Evolutionary conservation across 208 protist species (phyloP).

Genomic region (Entamoeba dispar): DNA sequence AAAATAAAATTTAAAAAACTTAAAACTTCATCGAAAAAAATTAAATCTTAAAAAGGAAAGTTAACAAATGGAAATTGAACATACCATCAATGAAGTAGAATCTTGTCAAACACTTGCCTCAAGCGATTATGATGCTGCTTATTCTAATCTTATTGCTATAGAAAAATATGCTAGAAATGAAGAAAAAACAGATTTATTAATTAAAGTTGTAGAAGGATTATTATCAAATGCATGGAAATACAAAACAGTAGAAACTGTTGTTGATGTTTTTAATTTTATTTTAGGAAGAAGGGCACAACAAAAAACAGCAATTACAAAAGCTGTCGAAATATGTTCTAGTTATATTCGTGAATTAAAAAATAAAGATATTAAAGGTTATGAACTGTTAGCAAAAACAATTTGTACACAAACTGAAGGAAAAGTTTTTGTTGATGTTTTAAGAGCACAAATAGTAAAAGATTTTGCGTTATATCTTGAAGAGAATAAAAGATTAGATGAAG

Average conservation of each 20-base stretch:
- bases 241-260: neutral
- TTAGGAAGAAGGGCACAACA: neutral
- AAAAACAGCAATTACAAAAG: neutral
- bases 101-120: neutral
- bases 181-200: neutral
- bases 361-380: neutral
- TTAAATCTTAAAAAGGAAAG: neutral
- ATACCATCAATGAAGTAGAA: neutral
- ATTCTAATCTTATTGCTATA: neutral
- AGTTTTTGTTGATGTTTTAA: neutral
- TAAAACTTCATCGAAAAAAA: neutral
- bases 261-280: neutral
- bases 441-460: neutral
- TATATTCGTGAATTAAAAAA: neutral
- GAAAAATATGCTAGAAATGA: neutral
- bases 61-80: neutral
- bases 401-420: neutral
- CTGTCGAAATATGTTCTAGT: neutral
- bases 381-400: neutral
- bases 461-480: neutral
- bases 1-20: neutral
- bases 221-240: neutral
- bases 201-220: neutral
- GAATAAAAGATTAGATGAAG: neutral
- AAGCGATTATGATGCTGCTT: neutral